A percentile compares a stretch with the other conserved stretches of the same genome.
Evolutionary conservation across 2,329 filamentous ascomycete genomes (phyloP).

Genomic region (Stachybotrys elegans): DNA sequence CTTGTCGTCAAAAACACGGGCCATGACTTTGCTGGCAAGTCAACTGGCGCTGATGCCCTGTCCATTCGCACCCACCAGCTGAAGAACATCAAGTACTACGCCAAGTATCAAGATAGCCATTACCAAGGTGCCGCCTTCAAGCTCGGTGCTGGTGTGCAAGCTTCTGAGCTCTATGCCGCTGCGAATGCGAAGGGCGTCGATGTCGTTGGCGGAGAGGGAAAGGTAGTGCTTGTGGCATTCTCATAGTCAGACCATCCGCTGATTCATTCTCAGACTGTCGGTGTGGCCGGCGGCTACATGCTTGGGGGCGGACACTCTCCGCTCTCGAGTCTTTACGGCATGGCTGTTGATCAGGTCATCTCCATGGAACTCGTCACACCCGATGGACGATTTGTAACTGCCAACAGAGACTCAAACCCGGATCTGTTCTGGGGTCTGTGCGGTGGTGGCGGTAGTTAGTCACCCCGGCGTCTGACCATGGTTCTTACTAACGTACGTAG

Average conservation of each 20-base stretch:
- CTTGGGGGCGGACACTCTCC: slow-evolving; percentile 34
- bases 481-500: too few relatives aligned
- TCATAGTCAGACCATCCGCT: too few relatives aligned
- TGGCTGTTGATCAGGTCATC: slow-evolving; percentile 45
- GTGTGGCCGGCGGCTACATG: slow-evolving; percentile 54
- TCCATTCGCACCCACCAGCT: slow-evolving; percentile 53
- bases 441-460: slow-evolving; percentile 38
- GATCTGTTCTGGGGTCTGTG: slow-evolving; percentile 47
- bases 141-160: slow-evolving; percentile 49
- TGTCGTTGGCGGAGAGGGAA: slow-evolving; percentile 48
- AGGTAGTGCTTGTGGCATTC: too few relatives aligned
- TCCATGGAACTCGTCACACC: slow-evolving; percentile 42
- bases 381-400: slow-evolving; percentile 37
- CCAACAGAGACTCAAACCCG: slow-evolving; percentile 31
- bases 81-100: slow-evolving; percentile 29
- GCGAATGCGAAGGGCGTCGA: slow-evolving; percentile 41
- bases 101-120: slow-evolving; percentile 9
- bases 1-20: slow-evolving; percentile 44
- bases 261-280: slow-evolving; percentile 48
- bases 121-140: slow-evolving; percentile 47
- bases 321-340: slow-evolving; percentile 21
- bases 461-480: too few relatives aligned
- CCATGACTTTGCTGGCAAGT: slow-evolving; percentile 48
- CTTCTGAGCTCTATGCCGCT: slow-evolving; percentile 45
- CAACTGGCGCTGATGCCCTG: slow-evolving; percentile 53